These are phyloP conservation scores for Waltergamsia citrina DNA, from an alignment of 2,329 filamentous ascomycete genomes.

Conservation along the genomic window DNA sequence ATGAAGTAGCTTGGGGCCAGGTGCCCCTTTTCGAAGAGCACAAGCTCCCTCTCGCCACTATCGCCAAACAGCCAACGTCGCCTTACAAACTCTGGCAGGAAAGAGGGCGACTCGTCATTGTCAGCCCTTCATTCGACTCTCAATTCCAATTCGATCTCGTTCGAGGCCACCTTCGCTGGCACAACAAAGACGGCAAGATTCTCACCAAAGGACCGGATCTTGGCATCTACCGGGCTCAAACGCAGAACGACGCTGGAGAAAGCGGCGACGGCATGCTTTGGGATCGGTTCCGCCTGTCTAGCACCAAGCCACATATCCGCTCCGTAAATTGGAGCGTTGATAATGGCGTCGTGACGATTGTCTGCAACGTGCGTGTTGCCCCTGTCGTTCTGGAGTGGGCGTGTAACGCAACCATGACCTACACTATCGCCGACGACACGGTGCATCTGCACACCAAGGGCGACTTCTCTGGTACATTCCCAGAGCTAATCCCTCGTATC, in stretches of 20 bases:
- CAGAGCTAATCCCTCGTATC: slow-evolving; percentile 48
- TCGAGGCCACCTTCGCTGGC: slow-evolving; percentile 33
- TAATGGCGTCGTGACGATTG: slow-evolving; percentile 20
- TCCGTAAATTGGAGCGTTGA: slow-evolving; percentile 29
- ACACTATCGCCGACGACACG: slow-evolving; percentile 41
- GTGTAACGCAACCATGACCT: slow-evolving; percentile 35
- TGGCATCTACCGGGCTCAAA: slow-evolving; percentile 55
- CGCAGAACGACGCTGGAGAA: slow-evolving; percentile 48
- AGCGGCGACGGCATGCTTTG: slow-evolving; percentile 29
- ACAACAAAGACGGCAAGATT: slow-evolving; percentile 19
- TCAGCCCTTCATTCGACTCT: slow-evolving; percentile 12
- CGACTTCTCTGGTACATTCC: slow-evolving; percentile 31
- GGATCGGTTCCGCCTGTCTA: slow-evolving; percentile 39
- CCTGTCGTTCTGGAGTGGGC: slow-evolving; percentile 55
- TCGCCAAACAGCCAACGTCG: slow-evolving; percentile 12
- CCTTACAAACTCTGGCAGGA: slow-evolving; percentile 9
- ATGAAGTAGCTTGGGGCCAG: slow-evolving; percentile 48
- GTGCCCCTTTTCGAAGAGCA: slow-evolving; percentile 20
- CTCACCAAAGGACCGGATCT: slow-evolving; percentile 25
- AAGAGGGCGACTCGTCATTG: not conserved
- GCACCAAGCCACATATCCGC: slow-evolving; percentile 34
- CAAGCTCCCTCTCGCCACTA: slow-evolving; percentile 8
- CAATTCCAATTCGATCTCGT: slow-evolving; percentile 33
- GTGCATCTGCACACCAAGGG: slow-evolving; percentile 33
- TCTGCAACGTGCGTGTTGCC: slow-evolving; percentile 42